Evolutionary conservation across 1,139 yeast species (phyloP), one percentile per base, ranked within the genome.

Genomic region (Debaryomycetaceae sp.): DNA sequence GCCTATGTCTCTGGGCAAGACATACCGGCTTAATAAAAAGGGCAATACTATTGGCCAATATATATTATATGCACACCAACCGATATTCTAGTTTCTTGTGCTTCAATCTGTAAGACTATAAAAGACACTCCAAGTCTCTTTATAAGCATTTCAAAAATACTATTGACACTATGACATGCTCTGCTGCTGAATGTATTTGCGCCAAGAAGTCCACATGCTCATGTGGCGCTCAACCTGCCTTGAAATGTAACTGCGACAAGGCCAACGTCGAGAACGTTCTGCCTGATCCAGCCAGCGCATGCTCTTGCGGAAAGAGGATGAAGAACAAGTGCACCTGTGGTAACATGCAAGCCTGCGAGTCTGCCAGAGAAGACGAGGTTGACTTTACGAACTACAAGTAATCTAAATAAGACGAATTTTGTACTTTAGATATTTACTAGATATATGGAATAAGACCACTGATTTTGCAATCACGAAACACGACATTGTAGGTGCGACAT

Each of bases 141-240:
- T 22, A 38, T 20, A 38, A 27, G 31, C 9, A 33, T 11, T 14
- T n/a, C 7, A 9, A 30, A 24, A 35, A 4, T n/a, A 37, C 23
- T n/a, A 9, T 37, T n/a, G n/a, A 37, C 24, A 58, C 35, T 52
- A 72, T 73, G 78, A 64, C 66, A 51, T 75, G 79, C 54, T 62
- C 76, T 50, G 70, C 75, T 59, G 53, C 70, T 55, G 64, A 65
- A 49, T 75, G 80, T 57, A 68, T 72, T 49, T 75, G 80, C 57
- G 78, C 80, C 51, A 56, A 70, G 48, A 72, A 72, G 53, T 71
- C 80, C 51, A 72, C 77, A 49, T 75, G 80, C 54, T 72, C 79
- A 17, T 75, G 80, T 63, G 80, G 80, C 24, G 68, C 70, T 47
- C 62, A 65, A 52, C 76, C 79, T 36, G 78, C 78, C 42, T 65